A percentile compares a stretch with the other conserved stretches of the same genome.
phyloP scores from a whole-genome alignment of 2,329 filamentous ascomycete genomes.

The Chaetomiaceae sp. region DNA sequence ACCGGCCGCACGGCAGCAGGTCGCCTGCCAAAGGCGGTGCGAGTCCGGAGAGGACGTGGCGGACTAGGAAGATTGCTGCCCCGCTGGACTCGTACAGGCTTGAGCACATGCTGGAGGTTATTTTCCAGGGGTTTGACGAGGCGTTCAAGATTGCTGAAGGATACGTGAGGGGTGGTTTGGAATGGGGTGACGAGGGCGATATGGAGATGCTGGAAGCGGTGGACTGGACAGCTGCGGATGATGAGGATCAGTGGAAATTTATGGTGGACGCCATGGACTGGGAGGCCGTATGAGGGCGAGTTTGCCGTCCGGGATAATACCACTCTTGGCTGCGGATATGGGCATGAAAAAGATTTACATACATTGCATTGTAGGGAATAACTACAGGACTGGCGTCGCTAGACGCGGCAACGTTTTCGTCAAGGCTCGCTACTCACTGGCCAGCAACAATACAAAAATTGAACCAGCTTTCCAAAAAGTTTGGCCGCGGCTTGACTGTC shows the following conservation, averaged over 20 bases:
- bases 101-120: conserved; percentile 51
- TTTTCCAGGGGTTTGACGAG: conserved; percentile 56
- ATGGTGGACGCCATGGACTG: conserved; percentile 59
- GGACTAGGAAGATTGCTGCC: conserved; percentile 13
- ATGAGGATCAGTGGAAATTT: conserved; percentile 50
- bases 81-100: conserved; percentile 59
- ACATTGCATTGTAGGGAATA: too few species aligned
- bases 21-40: neutral
- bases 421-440: too few species aligned
- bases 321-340: too few species aligned
- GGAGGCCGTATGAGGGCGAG: conserved; percentile 37
- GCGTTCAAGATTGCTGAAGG: conserved; percentile 50
- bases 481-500: too few species aligned
- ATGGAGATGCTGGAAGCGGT: conserved; percentile 19
- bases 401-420: too few species aligned
- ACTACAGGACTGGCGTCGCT: too few species aligned
- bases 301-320: neutral
- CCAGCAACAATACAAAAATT: too few species aligned
- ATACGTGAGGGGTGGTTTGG: conserved; percentile 33
- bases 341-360: too few species aligned
- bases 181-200: conserved; percentile 4
- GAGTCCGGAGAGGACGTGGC: neutral
- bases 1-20: neutral
- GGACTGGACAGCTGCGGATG: conserved; percentile 24
- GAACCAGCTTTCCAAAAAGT: too few species aligned